Percentiles rank a stretch among this genome's conserved stretches.
These are phyloP conservation scores for Cucumis sativus DNA, from an alignment of 306 rosid genomes.

Conservation along the genomic window DNA sequence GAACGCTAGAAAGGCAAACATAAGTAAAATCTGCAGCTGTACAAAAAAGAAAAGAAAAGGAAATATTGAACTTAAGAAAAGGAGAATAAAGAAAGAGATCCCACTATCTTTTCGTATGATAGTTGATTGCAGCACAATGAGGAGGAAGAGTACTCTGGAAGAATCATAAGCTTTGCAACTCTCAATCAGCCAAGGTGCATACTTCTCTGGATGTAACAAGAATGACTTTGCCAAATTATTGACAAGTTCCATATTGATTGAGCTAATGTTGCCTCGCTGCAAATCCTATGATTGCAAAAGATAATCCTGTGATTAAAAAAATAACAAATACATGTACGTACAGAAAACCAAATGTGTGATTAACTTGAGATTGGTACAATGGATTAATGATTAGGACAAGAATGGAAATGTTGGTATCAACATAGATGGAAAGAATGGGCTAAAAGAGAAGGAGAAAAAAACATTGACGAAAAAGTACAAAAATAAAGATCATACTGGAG, in stretches of 20 bases:
- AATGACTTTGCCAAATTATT: slow-evolving; percentile 52
- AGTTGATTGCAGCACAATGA: slow-evolving; percentile 53
- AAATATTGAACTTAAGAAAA: background rate
- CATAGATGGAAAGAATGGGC: too few species aligned
- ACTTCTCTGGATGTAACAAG: slow-evolving; percentile 33
- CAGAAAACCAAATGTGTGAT: background rate
- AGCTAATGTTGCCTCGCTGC: slow-evolving; percentile 30
- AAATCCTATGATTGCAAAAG: slow-evolving; percentile 27
- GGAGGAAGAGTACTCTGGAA: slow-evolving; percentile 52
- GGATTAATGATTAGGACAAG: background rate
- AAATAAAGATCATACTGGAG: too few species aligned
- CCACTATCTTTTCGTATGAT: slow-evolving; percentile 27
- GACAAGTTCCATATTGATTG: slow-evolving; percentile 48
- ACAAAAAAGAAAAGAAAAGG: background rate
- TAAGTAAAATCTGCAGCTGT: background rate
- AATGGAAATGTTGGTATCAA: too few species aligned
- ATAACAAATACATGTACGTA: background rate
- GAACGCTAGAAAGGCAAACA: background rate
- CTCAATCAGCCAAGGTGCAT: slow-evolving; percentile 43
- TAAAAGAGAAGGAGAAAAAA: too few species aligned
- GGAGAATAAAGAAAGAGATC: slow-evolving; percentile 7
- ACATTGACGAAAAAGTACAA: too few species aligned
- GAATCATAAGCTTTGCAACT: slow-evolving; percentile 37
- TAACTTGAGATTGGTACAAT: background rate
- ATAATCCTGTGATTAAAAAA: background rate